phyloP scores from a whole-genome alignment of 495 filamentous ascomycete species.

The Neurospora tetraspora region DNA sequence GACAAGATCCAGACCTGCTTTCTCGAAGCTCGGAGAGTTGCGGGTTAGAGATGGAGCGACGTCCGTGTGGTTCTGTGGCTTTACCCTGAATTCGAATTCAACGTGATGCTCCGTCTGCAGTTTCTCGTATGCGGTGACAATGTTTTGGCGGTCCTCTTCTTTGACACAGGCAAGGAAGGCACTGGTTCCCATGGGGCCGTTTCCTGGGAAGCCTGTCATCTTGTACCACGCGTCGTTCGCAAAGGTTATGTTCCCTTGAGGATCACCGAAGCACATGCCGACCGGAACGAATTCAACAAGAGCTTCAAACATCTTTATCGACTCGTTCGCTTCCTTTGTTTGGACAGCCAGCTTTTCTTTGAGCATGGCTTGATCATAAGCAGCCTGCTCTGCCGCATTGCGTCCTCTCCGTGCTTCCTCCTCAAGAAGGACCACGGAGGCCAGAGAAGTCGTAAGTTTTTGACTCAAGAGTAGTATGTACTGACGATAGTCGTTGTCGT shows the following conservation, averaged over 20 bases:
- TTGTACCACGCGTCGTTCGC: slow-evolving; percentile 55
- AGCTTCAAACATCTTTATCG: slow-evolving; percentile 52
- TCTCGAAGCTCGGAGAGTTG: slow-evolving; percentile 34
- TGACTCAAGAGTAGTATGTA: slow-evolving; percentile 52
- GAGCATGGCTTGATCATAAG: slow-evolving; percentile 48
- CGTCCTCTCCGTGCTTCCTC: slow-evolving; percentile 52
- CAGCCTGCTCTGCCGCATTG: slow-evolving; percentile 49
- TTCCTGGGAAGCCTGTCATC: slow-evolving; percentile 22
- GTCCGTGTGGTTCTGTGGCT: slow-evolving; percentile 13
- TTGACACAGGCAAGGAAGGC: slow-evolving; percentile 30
- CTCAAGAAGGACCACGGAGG: slow-evolving; percentile 54
- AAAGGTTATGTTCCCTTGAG: slow-evolving; percentile 47
- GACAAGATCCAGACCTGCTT: slow-evolving; percentile 25
- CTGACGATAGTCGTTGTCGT: slow-evolving; percentile 57
- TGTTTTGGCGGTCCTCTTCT: slow-evolving; percentile 27
- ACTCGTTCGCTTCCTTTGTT: slow-evolving; percentile 53
- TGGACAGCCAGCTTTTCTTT: slow-evolving; percentile 49
- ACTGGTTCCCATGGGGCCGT: slow-evolving; percentile 16
- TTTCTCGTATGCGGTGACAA: slow-evolving; percentile 25
- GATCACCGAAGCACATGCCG: slow-evolving; percentile 57
- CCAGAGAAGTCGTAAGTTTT: slow-evolving; percentile 53
- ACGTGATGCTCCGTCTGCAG: slow-evolving; percentile 22
- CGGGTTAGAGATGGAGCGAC: slow-evolving; percentile 17
- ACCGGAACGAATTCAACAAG: slow-evolving; percentile 61
- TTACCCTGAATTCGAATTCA: slow-evolving; percentile 34